These are phyloP conservation scores for Naematelia encephala DNA, from an alignment of 768 basidiomycete species.

Conservation along the genomic window DNA sequence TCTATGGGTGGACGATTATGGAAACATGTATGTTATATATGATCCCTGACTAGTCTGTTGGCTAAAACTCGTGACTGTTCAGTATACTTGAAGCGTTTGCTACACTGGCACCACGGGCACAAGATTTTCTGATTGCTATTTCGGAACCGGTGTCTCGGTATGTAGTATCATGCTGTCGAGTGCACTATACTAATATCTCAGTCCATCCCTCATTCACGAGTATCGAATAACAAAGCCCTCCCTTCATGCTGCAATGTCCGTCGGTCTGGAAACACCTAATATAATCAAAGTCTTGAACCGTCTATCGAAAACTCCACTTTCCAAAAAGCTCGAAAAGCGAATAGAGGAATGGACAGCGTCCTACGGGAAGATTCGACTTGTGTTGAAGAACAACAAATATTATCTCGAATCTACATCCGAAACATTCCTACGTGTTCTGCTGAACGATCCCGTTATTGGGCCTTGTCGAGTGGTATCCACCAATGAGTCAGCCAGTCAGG, in stretches of 20 bases:
- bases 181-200: conserved; percentile 44
- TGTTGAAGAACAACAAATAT: conserved; percentile 96
- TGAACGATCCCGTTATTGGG: conserved; percentile 72
- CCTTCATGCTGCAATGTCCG: conserved; percentile 95
- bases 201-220: conserved; percentile 97
- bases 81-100: conserved; percentile 98
- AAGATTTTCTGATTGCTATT: conserved; percentile 96
- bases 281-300: conserved; percentile 80
- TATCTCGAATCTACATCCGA: conserved; percentile 94
- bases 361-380: conserved; percentile 97
- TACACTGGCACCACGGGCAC: conserved; percentile 94
- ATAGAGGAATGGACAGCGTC: conserved; percentile 92
- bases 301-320: conserved; percentile 77
- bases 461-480: conserved; percentile 56
- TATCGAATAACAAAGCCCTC: conserved; percentile 98
- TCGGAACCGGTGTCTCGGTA: conserved; percentile 98
- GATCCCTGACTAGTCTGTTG: not conserved
- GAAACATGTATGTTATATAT: conserved; percentile 42
- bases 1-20: conserved; percentile 70
- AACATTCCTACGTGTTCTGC: conserved; percentile 78
- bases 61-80: conserved; percentile 59
- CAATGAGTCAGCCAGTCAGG: conserved; percentile 28
- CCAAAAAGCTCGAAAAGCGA: conserved; percentile 75
- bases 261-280: conserved; percentile 94
- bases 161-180: conserved; percentile 48